Conservation (phyloP, 2,329 filamentous ascomycete species). For the Bipolaris cookei region DNA sequence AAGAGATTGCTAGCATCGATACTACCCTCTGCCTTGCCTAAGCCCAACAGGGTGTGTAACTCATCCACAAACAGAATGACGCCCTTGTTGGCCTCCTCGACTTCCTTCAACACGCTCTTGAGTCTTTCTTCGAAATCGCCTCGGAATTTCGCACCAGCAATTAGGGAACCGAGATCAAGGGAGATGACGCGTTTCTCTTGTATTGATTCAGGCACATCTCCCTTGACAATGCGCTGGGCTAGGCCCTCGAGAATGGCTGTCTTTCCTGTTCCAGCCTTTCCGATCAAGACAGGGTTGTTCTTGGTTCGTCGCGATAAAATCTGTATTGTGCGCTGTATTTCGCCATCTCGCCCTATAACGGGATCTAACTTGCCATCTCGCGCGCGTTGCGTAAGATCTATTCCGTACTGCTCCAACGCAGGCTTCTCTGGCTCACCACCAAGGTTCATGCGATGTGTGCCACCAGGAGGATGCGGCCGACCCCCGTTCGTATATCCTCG, state of each 20-base stretch:
- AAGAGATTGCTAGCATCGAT: conserved; percentile 95
- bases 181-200: conserved; percentile 91
- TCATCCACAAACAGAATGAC: conserved; percentile 97
- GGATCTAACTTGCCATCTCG: conserved; percentile 91
- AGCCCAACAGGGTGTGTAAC: conserved; percentile 85
- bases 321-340: conserved; percentile 94
- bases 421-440: conserved; percentile 78
- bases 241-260: conserved; percentile 92
- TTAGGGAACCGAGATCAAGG: conserved; percentile 87
- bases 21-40: conserved; percentile 94
- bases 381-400: conserved; percentile 86
- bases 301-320: conserved; percentile 91
- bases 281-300: conserved; percentile 95
- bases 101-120: conserved; percentile 89
- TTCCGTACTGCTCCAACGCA: conserved; percentile 86
- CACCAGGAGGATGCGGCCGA: conserved; percentile 84
- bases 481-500: conserved; percentile 65
- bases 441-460: conserved; percentile 92
- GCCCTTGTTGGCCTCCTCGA: conserved; percentile 84
- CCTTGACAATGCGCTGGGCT: conserved; percentile 85
- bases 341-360: conserved; percentile 88
- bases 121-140: conserved; percentile 95
- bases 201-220: conserved; percentile 93
- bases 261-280: conserved; percentile 88
- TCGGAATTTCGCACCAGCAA: conserved; percentile 93